Base-by-base conservation (phyloP, 441 rosid genomes). In the Daphne laureola region DNA sequence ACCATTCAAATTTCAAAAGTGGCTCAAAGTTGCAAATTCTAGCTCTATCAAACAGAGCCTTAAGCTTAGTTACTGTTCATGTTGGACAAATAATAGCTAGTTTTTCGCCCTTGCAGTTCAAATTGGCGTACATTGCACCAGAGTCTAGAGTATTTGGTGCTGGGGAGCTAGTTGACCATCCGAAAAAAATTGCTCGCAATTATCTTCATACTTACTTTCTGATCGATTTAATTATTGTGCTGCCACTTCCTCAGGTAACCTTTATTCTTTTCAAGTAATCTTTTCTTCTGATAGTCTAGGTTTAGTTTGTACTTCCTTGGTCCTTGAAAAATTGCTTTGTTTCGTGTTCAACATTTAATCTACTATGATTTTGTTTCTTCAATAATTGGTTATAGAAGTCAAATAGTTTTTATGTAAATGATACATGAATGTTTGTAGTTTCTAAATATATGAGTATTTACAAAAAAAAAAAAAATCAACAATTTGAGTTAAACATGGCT, bases 221-320 rank as follows among this genome's bases (percentile, higher is more conserved):
- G 23, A 11, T 88, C 4, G 98, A 91, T 67, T 58, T 86, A 18
- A 75, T 82, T 67, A 55, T 76, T 4, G 78, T 80, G 41, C 62
- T 88, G 47, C 98, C 98, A n/a, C 86, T 91, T 69, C 96, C 95
- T 23, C 96, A 91, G 66, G 96, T 91, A 68, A 75, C 78, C 49
- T 62, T 31, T 9, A 4, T 31, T 5, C 38, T 31, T 7, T 7
- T 31, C 38, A 11, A 31, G 38, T 31, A 31, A 31, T 31, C 11
- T 31, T 31, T 9, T 31, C 38, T 31, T 31, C 1, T 1, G 7
- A 31, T 2, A 31, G 11, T 31, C 38, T 31, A 9, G 38, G 38
- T 31, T 31, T 31, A 9, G 38, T 31, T 9, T 31, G 38, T 31
- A 21, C 25, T 21, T 21, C 25, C 25, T 21, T 4, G n/a, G n/a